A percentile compares a stretch with the other conserved stretches of the same genome.
Evolutionary conservation across 768 basidiomycete genomes (phyloP).

Genomic region (Termitomyces sp.): DNA sequence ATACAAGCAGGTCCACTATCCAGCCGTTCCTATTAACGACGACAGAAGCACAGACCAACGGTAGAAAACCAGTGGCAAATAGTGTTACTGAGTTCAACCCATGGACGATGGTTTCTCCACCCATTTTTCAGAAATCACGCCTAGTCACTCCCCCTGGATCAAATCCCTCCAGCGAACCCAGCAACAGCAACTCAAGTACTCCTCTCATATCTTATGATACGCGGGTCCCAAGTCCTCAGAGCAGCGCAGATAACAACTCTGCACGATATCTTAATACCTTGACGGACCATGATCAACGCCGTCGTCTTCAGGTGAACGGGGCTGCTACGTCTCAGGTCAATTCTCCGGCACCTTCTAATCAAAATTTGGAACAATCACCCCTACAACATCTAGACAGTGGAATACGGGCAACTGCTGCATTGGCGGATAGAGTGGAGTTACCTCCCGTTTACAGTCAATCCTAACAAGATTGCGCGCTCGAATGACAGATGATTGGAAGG

Average conservation of each 20-base stretch:
- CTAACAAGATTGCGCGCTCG: neutral
- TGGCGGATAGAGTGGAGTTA: neutral
- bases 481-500: neutral
- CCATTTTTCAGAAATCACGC: conserved; percentile 5
- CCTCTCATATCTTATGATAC: neutral
- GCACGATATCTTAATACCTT: neutral
- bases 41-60: neutral
- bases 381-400: conserved; percentile 5
- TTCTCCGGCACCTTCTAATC: neutral
- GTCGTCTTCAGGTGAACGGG: neutral
- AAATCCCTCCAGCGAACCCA: conserved; percentile 2
- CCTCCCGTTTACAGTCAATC: conserved; percentile 8
- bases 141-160: neutral
- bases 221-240: conserved; percentile 1
- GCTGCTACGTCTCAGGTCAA: neutral
- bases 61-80: neutral
- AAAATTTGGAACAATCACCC: neutral
- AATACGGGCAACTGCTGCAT: neutral
- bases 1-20: neutral
- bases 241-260: neutral
- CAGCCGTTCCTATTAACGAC: conserved; percentile 8
- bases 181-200: conserved; percentile 3
- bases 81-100: conserved; percentile 2
- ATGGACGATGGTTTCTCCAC: neutral
- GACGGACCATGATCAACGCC: neutral